Base-by-base conservation (phyloP, 768 basidiomycete genomes). In the Hypholoma fasciculare region DNA sequence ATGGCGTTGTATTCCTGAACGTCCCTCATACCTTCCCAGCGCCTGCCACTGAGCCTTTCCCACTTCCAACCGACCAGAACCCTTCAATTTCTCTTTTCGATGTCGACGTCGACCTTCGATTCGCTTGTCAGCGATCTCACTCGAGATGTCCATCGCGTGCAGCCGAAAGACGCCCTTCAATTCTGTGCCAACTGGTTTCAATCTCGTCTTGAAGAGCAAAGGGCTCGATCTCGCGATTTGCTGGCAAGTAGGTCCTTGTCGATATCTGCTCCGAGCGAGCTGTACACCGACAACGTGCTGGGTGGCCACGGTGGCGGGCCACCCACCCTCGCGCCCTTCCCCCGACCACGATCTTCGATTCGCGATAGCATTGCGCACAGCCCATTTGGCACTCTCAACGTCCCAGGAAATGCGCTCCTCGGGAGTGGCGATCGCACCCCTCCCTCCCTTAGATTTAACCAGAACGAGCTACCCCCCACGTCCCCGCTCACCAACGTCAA, bases 111-210 rank as follows among this genome's bases (percentile, higher is more conserved):
- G 48, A 90, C 92, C 20, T 96, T 94, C 71, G 88, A 94, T 62
- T 75, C 78, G 42, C 89, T 98, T 61, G 79, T 97, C 61, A 81
- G 78, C 56, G 94, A 98, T 70, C 81, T 98, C 54, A 88, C 91
- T 63, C 87, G 92, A 69, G 96, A 96, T 71, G 85, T 84, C 43
- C 81, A 90, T 43, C 88, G 91, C 62, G 92, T 85, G 4, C 92
- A 94, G 71, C 95, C 96, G 19, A 87, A 84, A 65, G 96, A 98
- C 69, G 85, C 89, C 4, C 87, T 97, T 47, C 96, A 98, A 74
- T 94, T 90, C 73, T 92, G 90, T 67, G 87, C 96, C 48, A 94
- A 88, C 67, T 98, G 95, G 95, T 98, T 98, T 74, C 91, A 95
- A 70, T 81, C 83, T 60, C 85, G 92, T 55, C 79, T 96, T 50